A percentile compares a stretch with the other conserved stretches of the same genome.
Evolutionary conservation across 2,329 filamentous ascomycete genomes (phyloP).

Genomic region (Aspergillus pseudoglaucus): DNA sequence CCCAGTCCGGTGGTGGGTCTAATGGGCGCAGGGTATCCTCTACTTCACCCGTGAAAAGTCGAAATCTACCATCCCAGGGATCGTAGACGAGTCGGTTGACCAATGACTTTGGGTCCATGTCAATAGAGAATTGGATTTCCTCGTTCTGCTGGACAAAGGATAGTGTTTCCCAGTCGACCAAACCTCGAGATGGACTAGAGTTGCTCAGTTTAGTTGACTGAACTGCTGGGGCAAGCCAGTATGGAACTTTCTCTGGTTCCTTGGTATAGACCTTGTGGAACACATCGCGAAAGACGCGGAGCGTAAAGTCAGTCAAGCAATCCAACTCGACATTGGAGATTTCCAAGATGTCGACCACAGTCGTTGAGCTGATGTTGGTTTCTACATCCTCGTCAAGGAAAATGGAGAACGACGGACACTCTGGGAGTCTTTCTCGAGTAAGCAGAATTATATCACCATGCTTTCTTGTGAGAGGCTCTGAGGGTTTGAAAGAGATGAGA

Average conservation of each 20-base stretch:
- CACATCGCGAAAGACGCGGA: conserved; percentile 70
- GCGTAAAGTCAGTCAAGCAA: conserved; percentile 63
- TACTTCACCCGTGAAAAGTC: conserved; percentile 47
- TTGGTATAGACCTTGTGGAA: conserved; percentile 82
- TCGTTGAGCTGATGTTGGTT: conserved; percentile 51
- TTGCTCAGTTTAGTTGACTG: conserved; percentile 4
- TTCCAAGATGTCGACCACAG: conserved; percentile 32
- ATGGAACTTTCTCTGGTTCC: conserved; percentile 61
- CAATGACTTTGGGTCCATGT: conserved; percentile 35
- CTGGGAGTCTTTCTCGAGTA: conserved; percentile 59
- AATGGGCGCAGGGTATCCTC: conserved; percentile 26
- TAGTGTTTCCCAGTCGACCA: conserved; percentile 42
- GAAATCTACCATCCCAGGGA: conserved; percentile 50
- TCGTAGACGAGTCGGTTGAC: conserved; percentile 51
- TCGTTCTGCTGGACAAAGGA: conserved; percentile 31
- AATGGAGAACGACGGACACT: conserved; percentile 61
- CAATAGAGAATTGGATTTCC: conserved; percentile 41
- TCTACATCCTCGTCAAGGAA: conserved; percentile 61
- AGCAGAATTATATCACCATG: conserved; percentile 64
- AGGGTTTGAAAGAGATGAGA: conserved; percentile 53
- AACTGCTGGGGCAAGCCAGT: conserved; percentile 66
- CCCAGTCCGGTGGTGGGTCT: conserved; percentile 27
- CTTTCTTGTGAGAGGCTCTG: conserved; percentile 50
- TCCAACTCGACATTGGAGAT: conserved; percentile 41
- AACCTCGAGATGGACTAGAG: conserved; percentile 3